phyloP scores from a whole-genome alignment of 1,284 basidiomycete species.

The Microbotryomycetes sp. region DNA sequence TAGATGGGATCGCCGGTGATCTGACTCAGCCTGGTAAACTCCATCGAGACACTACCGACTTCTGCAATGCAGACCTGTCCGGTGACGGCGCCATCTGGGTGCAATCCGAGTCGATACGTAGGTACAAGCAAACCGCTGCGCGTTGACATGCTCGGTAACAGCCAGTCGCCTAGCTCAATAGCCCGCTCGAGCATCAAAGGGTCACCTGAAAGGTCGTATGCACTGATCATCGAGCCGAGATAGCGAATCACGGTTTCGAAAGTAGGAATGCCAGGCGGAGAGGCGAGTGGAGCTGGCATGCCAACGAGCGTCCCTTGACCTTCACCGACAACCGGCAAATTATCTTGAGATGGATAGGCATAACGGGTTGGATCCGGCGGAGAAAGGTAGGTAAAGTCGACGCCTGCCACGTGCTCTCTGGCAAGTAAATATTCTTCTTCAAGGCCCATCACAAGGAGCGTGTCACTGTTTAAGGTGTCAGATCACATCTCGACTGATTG shows the following conservation, averaged over 20 bases:
- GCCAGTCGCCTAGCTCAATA: constrained; percentile 60
- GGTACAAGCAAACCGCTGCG: constrained; percentile 44
- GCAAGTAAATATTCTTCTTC: constrained; percentile 68
- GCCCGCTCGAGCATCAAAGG: constrained; percentile 55
- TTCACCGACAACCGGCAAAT: background rate
- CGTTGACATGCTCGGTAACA: constrained; percentile 50
- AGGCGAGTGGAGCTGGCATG: constrained; percentile 7
- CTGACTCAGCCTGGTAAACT: constrained; percentile 48
- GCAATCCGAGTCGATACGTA: constrained; percentile 41
- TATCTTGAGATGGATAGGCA: background rate
- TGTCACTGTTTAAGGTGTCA: constrained; percentile 48
- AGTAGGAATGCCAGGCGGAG: constrained; percentile 46
- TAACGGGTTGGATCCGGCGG: background rate
- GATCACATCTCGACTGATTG: constrained; percentile 58
- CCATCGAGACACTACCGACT: constrained; percentile 49
- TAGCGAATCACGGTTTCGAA: constrained; percentile 90
- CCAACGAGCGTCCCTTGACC: background rate
- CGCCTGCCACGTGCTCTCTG: constrained; percentile 57
- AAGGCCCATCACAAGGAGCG: constrained; percentile 77
- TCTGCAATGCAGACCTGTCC: constrained; percentile 35
- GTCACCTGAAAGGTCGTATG: constrained; percentile 71
- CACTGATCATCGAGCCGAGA: constrained; percentile 69
- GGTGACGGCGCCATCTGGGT: constrained; percentile 19
- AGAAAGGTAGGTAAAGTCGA: constrained; percentile 51
- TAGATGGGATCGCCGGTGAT: constrained; percentile 49